phyloP scores from a whole-genome alignment of 176 grass and related monocot species.

The Oryza longistaminata region DNA sequence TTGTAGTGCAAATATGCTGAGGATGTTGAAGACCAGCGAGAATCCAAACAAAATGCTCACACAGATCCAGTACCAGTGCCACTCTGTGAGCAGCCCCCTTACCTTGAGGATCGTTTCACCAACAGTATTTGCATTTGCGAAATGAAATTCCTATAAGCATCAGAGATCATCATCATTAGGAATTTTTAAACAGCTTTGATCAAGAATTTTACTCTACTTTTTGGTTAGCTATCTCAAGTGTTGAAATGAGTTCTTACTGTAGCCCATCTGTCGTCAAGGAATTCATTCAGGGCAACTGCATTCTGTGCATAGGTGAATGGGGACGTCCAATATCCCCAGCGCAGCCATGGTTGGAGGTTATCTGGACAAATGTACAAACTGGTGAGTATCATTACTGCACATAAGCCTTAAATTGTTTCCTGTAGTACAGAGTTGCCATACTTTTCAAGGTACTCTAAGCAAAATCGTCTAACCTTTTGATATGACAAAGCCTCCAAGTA shows the following conservation, averaged over 20 bases:
- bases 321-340: slow-evolving; percentile 68
- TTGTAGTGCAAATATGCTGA: slow-evolving; percentile 77
- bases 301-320: slow-evolving; percentile 79
- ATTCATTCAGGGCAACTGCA: slow-evolving; percentile 62
- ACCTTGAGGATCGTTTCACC: slow-evolving; percentile 74
- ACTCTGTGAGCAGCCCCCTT: slow-evolving; percentile 70
- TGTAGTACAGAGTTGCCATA: slow-evolving; percentile 16
- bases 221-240: slow-evolving; percentile 5
- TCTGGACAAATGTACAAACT: slow-evolving; percentile 45
- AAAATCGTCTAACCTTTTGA: slow-evolving; percentile 68
- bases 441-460: slow-evolving; percentile 13
- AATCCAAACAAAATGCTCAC: slow-evolving; percentile 66
- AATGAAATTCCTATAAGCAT: slow-evolving; percentile 63
- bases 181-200: slow-evolving; percentile 2
- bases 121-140: slow-evolving; percentile 52
- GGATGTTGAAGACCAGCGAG: slow-evolving; percentile 75
- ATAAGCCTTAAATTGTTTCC: neutral
- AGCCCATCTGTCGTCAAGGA: slow-evolving; percentile 83
- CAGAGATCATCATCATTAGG: slow-evolving; percentile 22
- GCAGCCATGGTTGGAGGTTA: slow-evolving; percentile 64
- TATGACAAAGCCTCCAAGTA: slow-evolving; percentile 88
- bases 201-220: slow-evolving; percentile 30
- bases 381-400: slow-evolving; percentile 17
- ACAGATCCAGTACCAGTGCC: slow-evolving; percentile 92
- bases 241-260: slow-evolving; percentile 54